A percentile compares a stretch with the other conserved stretches of the same genome.
These are phyloP conservation scores for Populus euphratica DNA, from an alignment of 345 rosid genomes.

Conservation along the genomic window DNA sequence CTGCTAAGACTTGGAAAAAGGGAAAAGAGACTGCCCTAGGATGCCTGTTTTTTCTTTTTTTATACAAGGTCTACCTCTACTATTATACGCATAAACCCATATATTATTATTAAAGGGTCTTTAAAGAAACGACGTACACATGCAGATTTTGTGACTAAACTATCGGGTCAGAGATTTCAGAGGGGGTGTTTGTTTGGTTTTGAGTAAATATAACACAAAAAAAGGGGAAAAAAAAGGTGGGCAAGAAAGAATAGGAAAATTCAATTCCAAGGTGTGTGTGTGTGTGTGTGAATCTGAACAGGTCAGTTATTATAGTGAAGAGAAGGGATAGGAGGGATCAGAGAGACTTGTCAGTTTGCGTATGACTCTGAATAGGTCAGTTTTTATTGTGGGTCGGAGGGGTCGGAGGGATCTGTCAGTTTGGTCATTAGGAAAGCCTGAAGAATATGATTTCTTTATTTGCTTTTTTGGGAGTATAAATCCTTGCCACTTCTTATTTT, in stretches of 20 bases:
- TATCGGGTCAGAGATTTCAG: conserved; percentile 76
- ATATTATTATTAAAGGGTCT: background rate
- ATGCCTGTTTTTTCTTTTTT: conserved; percentile 4
- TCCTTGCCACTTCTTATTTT: background rate
- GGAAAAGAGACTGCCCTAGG: conserved; percentile 23
- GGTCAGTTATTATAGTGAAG: conserved; percentile 34
- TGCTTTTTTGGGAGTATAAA: background rate
- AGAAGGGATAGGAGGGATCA: conserved; percentile 5
- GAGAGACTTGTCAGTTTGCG: conserved; percentile 20
- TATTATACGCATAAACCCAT: background rate
- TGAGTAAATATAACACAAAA: background rate
- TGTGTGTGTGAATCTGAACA: conserved; percentile 31
- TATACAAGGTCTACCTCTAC: background rate
- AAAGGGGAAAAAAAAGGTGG: background rate
- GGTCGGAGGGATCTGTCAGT: conserved; percentile 32
- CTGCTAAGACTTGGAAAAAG: conserved; percentile 26
- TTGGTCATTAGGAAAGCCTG: conserved; percentile 62
- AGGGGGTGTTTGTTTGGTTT: conserved; percentile 36
- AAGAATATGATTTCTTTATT: conserved; percentile 37
- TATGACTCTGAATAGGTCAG: conserved; percentile 48
- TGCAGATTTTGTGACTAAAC: conserved; percentile 89
- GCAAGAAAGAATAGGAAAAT: conserved; percentile 6
- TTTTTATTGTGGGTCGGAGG: conserved; percentile 12
- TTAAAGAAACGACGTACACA: conserved; percentile 59
- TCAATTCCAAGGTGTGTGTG: conserved; percentile 39